Evolutionary conservation across 2,329 filamentous ascomycete species (phyloP).

Genomic region (Myriosclerotinia curreyana): DNA sequence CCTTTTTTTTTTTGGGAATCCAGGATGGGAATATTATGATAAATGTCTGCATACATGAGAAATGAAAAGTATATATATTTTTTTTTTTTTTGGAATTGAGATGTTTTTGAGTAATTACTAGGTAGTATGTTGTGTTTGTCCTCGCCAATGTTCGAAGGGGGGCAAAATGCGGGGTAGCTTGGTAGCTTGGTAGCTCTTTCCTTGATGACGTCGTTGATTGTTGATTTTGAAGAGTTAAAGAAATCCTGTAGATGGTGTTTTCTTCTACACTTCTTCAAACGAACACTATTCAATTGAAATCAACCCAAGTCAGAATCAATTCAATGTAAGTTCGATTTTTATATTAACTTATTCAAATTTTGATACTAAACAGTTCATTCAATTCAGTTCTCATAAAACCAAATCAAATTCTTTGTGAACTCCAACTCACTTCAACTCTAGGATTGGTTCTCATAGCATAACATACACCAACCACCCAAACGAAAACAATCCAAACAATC

Average conservation of each 20-base stretch:
- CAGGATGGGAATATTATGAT: background rate
- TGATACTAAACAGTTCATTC: too few species aligned
- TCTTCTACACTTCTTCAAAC: background rate
- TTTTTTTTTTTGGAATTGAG: too few species aligned
- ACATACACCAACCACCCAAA: background rate
- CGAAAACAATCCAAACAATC: background rate
- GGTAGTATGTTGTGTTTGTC: background rate
- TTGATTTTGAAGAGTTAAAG: background rate
- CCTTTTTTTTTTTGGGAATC: background rate
- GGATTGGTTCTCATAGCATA: background rate
- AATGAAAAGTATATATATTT: conserved; percentile 6
- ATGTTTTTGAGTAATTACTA: background rate
- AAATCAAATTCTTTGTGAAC: background rate
- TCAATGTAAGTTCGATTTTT: background rate
- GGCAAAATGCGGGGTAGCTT: background rate
- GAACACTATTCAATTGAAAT: background rate
- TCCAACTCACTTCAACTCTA: too few species aligned
- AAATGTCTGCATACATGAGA: background rate
- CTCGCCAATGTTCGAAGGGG: background rate
- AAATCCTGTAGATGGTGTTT: background rate
- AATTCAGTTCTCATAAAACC: too few species aligned
- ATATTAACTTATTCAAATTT: background rate
- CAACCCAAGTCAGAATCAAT: background rate
- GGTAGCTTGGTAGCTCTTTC: too few species aligned
- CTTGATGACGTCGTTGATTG: background rate